Conservation (phyloP, 2,329 filamentous ascomycete genomes). For the Colletotrichum salicis region DNA sequence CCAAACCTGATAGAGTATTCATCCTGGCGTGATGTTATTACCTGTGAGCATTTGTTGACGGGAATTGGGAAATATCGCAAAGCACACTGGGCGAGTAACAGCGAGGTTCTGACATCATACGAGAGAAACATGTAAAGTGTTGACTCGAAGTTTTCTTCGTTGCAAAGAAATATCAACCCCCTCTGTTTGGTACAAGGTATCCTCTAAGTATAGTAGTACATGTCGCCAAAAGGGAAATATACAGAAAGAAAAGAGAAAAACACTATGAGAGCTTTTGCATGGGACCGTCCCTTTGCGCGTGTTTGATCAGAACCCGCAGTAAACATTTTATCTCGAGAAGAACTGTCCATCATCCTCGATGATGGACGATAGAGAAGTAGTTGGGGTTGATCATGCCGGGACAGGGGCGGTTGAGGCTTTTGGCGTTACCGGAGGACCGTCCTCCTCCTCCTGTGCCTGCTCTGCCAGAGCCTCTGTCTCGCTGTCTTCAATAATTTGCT, state of each 20-base stretch:
- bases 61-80: not conserved
- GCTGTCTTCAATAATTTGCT: conserved; percentile 51
- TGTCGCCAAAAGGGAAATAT: conserved; percentile 19
- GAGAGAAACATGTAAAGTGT: not conserved
- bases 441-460: not conserved
- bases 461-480: conserved; percentile 23
- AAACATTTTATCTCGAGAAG: conserved; percentile 8
- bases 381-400: conserved; percentile 1
- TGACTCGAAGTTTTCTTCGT: not conserved
- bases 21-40: not conserved
- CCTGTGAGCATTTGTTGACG: not conserved
- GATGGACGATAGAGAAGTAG: not conserved
- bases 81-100: not conserved
- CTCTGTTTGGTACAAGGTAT: conserved; percentile 35
- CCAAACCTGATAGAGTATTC: not conserved
- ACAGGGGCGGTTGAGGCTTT: not conserved
- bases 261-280: conserved; percentile 24
- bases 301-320: not conserved
- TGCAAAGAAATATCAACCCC: conserved; percentile 15
- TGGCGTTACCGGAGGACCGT: conserved; percentile 20
- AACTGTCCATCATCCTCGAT: not conserved
- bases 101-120: not conserved
- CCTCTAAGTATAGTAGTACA: conserved; percentile 35
- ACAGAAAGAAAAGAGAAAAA: conserved; percentile 12
- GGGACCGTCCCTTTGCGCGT: conserved; percentile 13